Percentiles rank a stretch among this genome's conserved stretches.
These are phyloP conservation scores for Phytopythium delawarense DNA, from an alignment of 352 stramenopile species.

Conservation along the genomic window DNA sequence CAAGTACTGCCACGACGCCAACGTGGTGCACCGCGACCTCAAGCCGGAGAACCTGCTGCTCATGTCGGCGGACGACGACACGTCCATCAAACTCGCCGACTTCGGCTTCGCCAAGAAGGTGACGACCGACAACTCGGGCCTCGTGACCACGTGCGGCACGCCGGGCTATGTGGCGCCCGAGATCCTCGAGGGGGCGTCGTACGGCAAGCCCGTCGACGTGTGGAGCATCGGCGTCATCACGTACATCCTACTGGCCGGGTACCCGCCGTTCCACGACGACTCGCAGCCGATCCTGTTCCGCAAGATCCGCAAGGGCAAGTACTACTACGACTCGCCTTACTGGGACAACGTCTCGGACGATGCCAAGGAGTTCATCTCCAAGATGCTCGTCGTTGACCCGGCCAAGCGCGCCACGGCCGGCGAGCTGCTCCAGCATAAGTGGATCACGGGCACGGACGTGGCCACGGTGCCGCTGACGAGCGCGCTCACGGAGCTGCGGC, in stretches of 20 bases:
- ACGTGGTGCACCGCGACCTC: constrained; percentile 77
- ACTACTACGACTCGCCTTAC: constrained; percentile 85
- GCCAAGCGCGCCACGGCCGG: constrained; percentile 54
- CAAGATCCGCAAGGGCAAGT: constrained; percentile 85
- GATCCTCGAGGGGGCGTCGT: constrained; percentile 77
- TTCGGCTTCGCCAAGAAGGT: constrained; percentile 92
- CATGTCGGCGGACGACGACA: constrained; percentile 78
- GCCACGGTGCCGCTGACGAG: constrained; percentile 70
- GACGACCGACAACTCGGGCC: constrained; percentile 44
- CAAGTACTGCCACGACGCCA: constrained; percentile 86
- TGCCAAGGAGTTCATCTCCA: constrained; percentile 87
- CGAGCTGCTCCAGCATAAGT: constrained; percentile 68
- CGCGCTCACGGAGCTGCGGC: constrained; percentile 68
- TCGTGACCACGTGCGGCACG: constrained; percentile 75
- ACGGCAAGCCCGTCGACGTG: constrained; percentile 81
- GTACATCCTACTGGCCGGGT: constrained; percentile 88
- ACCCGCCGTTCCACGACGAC: constrained; percentile 90
- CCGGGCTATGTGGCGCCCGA: constrained; percentile 81
- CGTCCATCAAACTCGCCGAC: constrained; percentile 90
- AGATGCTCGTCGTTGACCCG: constrained; percentile 82
- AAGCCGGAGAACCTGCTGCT: constrained; percentile 90
- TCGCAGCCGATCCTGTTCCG: constrained; percentile 92
- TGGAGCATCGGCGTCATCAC: constrained; percentile 88
- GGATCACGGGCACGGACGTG: constrained; percentile 68
- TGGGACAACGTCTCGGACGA: constrained; percentile 89